Base-by-base conservation (phyloP, 768 basidiomycete genomes). In the Panaeolus cyanescens region DNA sequence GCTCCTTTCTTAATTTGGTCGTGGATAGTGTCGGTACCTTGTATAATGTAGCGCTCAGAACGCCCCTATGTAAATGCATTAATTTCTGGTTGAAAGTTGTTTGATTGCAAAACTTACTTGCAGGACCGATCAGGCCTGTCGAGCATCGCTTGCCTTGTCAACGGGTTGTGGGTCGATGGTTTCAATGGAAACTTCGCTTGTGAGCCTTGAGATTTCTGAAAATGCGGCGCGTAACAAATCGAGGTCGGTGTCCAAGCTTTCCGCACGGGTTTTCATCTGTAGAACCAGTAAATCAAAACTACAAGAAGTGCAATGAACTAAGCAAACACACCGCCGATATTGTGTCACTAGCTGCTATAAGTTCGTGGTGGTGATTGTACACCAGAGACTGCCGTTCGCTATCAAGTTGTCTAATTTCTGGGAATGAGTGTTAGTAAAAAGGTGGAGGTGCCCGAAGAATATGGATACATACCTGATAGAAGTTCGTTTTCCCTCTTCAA, bases 281-380 rank as follows among this genome's bases (percentile, higher is more conserved):
- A 34, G 8, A 39, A 39, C 3, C 13, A 55, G 45, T 20, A 22
- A 62, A 42, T 4, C 56, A 31, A 62, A 58, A 3, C 17, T 28
- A 32, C 20, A 39, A n/a, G 54, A 42, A 33, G 30, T 31, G 17
- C 33, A 53, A 5, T 50, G 25, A 19, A 32, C 25, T 32, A 9
- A 17, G 36, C 59, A 12, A 32, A 67, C 87, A 19, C 74, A 95
- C 93, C 5, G 89, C 86, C 62, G 89, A 87, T 64, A 97, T 96
- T 8, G 95, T 96, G 67, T 95, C 92, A 61, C 90, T 93, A 2
- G 95, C 95, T 1, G 93, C 92, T 55, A 97, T 95, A 19, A 97
- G 87, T 65, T 97, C 95, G 61, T 95, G 93, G 68, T 97, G 95
- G 69, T 96, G 95, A 67, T 96, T 95, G 71, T 97, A 97, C 10